Evolutionary conservation across 108 stramenopile genomes (phyloP).

Genomic region (Discostella stelligeroides): DNA sequence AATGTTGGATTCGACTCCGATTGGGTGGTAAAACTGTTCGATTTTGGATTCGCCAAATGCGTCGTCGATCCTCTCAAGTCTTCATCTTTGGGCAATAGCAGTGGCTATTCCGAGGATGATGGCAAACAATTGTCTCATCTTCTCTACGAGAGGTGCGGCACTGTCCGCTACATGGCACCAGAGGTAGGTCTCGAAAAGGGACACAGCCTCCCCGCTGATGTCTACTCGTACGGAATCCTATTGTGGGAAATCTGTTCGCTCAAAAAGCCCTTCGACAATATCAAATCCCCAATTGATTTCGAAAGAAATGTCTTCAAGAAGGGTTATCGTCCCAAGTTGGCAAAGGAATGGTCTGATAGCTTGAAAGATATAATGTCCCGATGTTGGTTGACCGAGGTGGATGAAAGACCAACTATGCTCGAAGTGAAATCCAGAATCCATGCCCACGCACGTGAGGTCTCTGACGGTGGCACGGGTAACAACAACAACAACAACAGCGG

Average conservation of each 20-base stretch:
- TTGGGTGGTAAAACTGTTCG: conserved; percentile 49
- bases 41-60: conserved; percentile 62
- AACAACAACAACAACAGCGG: too few relatives aligned
- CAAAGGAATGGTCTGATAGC: conserved; percentile 29
- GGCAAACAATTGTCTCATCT: background rate
- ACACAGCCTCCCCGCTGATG: conserved; percentile 53
- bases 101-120: too few relatives aligned
- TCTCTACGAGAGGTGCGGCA: conserved; percentile 47
- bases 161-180: conserved; percentile 52
- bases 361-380: conserved; percentile 34
- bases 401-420: conserved; percentile 44
- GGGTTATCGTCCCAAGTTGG: conserved; percentile 38
- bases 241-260: conserved; percentile 59
- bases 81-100: background rate
- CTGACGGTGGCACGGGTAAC: too few relatives aligned
- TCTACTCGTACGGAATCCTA: conserved; percentile 65
- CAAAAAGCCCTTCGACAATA: conserved; percentile 49
- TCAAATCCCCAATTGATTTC: conserved; percentile 47
- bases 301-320: conserved; percentile 41
- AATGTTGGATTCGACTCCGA: conserved; percentile 57
- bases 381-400: conserved; percentile 45
- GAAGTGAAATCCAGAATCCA: conserved; percentile 19
- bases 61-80: conserved; percentile 6
- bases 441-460: too few relatives aligned
- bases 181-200: conserved; percentile 35